Evolutionary conservation across 805 yeast genomes (phyloP).

Genomic region (Suhomyces sp.): DNA sequence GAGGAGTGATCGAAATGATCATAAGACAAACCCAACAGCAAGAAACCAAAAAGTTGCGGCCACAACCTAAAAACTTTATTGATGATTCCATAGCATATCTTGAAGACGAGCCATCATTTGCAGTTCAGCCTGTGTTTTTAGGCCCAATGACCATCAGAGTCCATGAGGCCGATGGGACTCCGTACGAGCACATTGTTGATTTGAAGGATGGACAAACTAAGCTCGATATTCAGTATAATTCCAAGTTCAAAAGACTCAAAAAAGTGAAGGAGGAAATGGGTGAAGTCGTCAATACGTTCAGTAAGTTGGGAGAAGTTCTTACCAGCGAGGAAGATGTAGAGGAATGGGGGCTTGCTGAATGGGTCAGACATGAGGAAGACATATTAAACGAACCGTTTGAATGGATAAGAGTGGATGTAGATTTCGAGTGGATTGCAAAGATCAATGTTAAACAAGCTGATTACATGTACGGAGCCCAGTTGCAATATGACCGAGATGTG

Average conservation of each 20-base stretch:
- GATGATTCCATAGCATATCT: conserved; percentile 43
- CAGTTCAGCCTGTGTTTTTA: conserved; percentile 56
- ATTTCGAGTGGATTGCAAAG: conserved; percentile 92
- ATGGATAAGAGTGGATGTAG: conserved; percentile 98
- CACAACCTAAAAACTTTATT: conserved; percentile 41
- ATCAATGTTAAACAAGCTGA: conserved; percentile 84
- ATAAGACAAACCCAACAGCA: conserved; percentile 84
- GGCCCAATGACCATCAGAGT: conserved; percentile 97
- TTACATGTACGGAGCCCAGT: conserved; percentile 90
- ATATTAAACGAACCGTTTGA: conserved; percentile 85
- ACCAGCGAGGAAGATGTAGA: conserved; percentile 55
- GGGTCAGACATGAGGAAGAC: conserved; percentile 68
- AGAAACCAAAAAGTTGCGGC: conserved; percentile 42
- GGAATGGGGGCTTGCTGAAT: conserved; percentile 73
- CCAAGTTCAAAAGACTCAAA: conserved; percentile 82
- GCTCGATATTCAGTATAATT: conserved; percentile 91
- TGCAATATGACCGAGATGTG: conserved; percentile 92
- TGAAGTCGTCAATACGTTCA: conserved; percentile 33
- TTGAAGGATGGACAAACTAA: conserved; percentile 81
- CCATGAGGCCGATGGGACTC: conserved; percentile 98
- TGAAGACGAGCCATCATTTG: conserved; percentile 40
- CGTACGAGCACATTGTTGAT: conserved; percentile 95
- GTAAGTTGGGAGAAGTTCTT: conserved; percentile 71
- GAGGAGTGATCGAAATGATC: conserved; percentile 92
- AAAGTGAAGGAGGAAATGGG: conserved; percentile 52